Base-by-base conservation (phyloP, 192 early-diverging fungal genomes). In the Backusella parvicylindrica region DNA sequence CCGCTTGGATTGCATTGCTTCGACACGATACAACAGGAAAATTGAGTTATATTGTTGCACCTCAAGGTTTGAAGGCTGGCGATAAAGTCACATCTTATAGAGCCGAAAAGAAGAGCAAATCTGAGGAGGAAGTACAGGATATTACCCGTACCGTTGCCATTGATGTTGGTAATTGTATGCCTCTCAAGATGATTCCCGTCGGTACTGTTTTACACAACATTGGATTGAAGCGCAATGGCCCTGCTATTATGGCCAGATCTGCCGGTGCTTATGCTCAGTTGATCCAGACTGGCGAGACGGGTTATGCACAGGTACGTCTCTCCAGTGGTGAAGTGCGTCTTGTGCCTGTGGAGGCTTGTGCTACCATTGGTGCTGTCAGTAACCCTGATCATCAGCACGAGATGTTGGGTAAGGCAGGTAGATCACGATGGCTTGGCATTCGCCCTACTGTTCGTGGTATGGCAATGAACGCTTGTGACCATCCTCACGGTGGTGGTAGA, bases 401-500 rank as follows among this genome's bases (percentile, higher is more conserved):
- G 72, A 92, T 88, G 76, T 85, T 93, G 77, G 97, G 97, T 49
- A 94, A 95, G 72, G 97, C 97, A 68, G 97, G 97, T 63, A 91
- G 93, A 41, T 82, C 86, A 41, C 80, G 96, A 65, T 88, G 92
- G 78, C 81, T 89, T 43, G 97, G 97, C n/a, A 90, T 91, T 81
- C 89, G 98, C 68, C 98, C 98, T 16, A 89, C 88, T 26, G 96
- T 98, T 68, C 91, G 98, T 77, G 98, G 98, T 90, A 93, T 95
- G 72, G 95, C 96, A n/a, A 93, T 93, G 93, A 97, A 94, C 86
- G 90, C 94, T 9, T 84, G 86, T 64, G 95, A 96, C 84, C 98
- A 99, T 86, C 98, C 98, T 71, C 96, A 97, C 82, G 98, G 98
- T 84, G 98, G 98, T 92, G 96, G 96, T 64, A 87, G 91, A 75